Evolutionary conservation across 208 protist species (phyloP), one percentile per base, ranked within the genome.

Genomic region (Trypanosoma platydactyli): DNA sequence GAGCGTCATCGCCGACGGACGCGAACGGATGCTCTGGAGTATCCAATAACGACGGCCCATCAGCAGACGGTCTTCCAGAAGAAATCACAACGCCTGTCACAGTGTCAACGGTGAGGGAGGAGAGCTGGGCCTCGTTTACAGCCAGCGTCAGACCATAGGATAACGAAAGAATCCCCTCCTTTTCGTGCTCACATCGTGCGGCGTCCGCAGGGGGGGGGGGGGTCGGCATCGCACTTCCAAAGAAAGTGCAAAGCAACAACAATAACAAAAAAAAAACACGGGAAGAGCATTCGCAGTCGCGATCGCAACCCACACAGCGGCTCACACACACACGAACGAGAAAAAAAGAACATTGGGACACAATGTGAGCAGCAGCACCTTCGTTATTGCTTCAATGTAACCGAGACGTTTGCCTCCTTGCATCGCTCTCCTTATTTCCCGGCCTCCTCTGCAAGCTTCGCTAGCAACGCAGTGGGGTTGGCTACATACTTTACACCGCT

Each of bases 381-480:
- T 13, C 3, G 9, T 30, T 4, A 3, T 7, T 44, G 40, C 40
- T 7, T 13, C 13, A 44, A 44, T 44, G 40, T 13, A 7, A 7
- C 11, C 40, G 40, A 7, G 40, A 16, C 40, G 13, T 13, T 13
- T 44, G 7, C 40, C 11, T 13, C 11, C 11, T 13, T 7, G 40
- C n/a, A 12, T 48, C 18, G 16, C 6, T 48, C 44, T 12, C 13
- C 44, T 44, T 11, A 35, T 22, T 16, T 56, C 56, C 22, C 22
- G 3, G 33, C 33, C 33, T 38, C 49, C 24, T 54, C 56, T 20
- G 40, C 29, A 1, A 13, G 30, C 25, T 29, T 22, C 38, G 60
- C 68, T 29, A 56, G 15, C 15, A 79, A 29, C 15, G 67, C 68
- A 15, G 73, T 70, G 5, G 73, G 64, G 42, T 71, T 79, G 1